These are phyloP conservation scores for Cryomyces minteri DNA, from an alignment of 495 filamentous ascomycete genomes.

Conservation along the genomic window DNA sequence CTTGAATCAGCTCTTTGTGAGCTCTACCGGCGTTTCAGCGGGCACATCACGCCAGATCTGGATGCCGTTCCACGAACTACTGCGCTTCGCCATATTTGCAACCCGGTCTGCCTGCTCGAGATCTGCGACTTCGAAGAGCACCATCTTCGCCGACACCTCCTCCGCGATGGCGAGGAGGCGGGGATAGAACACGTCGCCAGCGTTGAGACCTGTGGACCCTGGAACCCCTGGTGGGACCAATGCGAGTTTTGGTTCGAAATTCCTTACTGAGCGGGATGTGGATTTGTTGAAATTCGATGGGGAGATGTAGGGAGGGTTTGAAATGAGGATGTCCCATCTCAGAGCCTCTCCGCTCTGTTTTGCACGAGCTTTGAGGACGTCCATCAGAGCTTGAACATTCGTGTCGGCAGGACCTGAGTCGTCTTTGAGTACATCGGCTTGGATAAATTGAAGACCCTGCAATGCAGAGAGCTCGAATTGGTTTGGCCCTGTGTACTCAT, in stretches of 20 bases:
- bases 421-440: too few species aligned
- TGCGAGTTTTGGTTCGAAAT: slow-evolving; percentile 60
- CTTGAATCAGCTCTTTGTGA: not conserved
- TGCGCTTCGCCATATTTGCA: slow-evolving; percentile 4
- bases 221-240: slow-evolving; percentile 39
- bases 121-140: slow-evolving; percentile 42
- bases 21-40: not conserved
- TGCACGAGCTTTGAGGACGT: too few species aligned
- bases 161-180: slow-evolving; percentile 25
- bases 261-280: slow-evolving; percentile 50
- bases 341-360: too few species aligned
- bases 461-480: too few species aligned
- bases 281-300: slow-evolving; percentile 29
- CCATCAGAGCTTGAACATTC: too few species aligned
- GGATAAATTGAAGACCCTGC: too few species aligned
- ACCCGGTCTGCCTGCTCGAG: slow-evolving; percentile 22
- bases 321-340: slow-evolving; percentile 51
- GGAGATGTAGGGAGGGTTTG: slow-evolving; percentile 90
- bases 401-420: too few species aligned
- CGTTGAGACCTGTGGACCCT: slow-evolving; percentile 3
- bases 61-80: slow-evolving; percentile 16
- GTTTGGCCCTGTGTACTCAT: not conserved
- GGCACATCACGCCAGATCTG: slow-evolving; percentile 36
- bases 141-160: slow-evolving; percentile 19
- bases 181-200: slow-evolving; percentile 43